Conservation (phyloP, 2,329 filamentous ascomycete genomes). For the Colletotrichum zoysiae region DNA sequence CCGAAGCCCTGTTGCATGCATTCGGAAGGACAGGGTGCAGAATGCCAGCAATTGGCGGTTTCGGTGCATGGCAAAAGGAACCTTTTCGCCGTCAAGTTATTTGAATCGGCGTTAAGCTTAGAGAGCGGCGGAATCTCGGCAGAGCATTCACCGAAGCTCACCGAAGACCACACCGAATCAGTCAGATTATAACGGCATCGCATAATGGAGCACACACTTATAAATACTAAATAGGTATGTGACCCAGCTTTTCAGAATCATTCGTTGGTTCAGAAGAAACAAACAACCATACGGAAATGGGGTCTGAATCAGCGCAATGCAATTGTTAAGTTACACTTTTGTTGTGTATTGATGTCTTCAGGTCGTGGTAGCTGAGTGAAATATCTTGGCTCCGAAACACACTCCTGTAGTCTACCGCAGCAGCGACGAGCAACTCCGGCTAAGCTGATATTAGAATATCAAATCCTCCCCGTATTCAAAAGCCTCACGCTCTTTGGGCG, state of each 20-base stretch:
- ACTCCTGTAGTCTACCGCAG: background rate
- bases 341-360: background rate
- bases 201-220: constrained; percentile 2
- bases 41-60: constrained; percentile 41
- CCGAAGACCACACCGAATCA: constrained; percentile 29
- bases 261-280: too few relatives aligned
- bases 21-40: constrained; percentile 42
- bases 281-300: too few relatives aligned
- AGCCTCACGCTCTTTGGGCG: background rate
- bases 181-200: background rate
- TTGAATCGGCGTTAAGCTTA: constrained; percentile 34
- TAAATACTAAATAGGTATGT: constrained; percentile 4
- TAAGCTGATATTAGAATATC: constrained; percentile 26
- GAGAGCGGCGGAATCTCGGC: constrained; percentile 41
- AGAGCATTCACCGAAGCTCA: constrained; percentile 38
- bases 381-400: background rate
- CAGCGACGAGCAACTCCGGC: background rate
- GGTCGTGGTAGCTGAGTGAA: background rate
- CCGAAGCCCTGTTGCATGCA: constrained; percentile 46
- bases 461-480: constrained; percentile 27
- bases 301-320: too few relatives aligned
- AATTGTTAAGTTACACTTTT: background rate
- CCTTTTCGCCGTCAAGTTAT: constrained; percentile 14
- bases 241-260: background rate
- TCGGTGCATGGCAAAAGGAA: constrained; percentile 31